Percentiles rank a stretch among this genome's conserved stretches.
phyloP scores from a whole-genome alignment of 2,329 filamentous ascomycete genomes.

The Penicillium sp. region DNA sequence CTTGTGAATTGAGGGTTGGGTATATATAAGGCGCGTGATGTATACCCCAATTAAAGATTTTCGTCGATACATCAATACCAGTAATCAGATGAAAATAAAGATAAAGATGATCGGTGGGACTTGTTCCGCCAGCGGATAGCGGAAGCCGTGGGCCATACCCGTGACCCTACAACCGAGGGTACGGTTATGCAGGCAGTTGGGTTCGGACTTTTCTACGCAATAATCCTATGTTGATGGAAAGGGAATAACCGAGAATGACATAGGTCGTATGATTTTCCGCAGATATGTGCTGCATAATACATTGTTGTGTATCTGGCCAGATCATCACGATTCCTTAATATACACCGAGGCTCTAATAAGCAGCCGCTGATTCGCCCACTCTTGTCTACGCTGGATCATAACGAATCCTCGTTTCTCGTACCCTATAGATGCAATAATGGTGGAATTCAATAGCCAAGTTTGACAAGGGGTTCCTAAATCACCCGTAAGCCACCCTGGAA shows the following conservation, averaged over 20 bases:
- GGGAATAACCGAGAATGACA: not conserved
- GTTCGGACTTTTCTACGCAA: not conserved
- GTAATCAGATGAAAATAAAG: not conserved
- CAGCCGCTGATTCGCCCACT: constrained; percentile 25
- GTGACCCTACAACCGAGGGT: constrained; percentile 5
- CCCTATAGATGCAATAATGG: not conserved
- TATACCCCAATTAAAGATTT: not conserved
- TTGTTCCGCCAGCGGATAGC: constrained; percentile 1
- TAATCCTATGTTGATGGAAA: not conserved
- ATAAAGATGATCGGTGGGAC: not conserved
- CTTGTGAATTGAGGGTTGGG: not conserved
- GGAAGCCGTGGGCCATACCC: constrained; percentile 1
- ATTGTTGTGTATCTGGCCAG: not conserved
- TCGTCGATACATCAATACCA: not conserved
- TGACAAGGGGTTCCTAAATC: not conserved
- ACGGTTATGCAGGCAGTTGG: constrained; percentile 3
- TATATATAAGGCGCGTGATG: not conserved
- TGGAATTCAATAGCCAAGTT: not conserved
- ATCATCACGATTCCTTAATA: constrained; percentile 3
- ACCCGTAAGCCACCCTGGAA: not conserved
- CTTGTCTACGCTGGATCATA: not conserved
- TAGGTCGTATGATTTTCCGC: too few species aligned
- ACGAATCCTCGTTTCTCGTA: not conserved
- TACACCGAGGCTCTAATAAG: constrained; percentile 28
- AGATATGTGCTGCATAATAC: not conserved